phyloP scores from a whole-genome alignment of 2,329 filamentous ascomycete genomes.

The Blastomyces emzantsi region DNA sequence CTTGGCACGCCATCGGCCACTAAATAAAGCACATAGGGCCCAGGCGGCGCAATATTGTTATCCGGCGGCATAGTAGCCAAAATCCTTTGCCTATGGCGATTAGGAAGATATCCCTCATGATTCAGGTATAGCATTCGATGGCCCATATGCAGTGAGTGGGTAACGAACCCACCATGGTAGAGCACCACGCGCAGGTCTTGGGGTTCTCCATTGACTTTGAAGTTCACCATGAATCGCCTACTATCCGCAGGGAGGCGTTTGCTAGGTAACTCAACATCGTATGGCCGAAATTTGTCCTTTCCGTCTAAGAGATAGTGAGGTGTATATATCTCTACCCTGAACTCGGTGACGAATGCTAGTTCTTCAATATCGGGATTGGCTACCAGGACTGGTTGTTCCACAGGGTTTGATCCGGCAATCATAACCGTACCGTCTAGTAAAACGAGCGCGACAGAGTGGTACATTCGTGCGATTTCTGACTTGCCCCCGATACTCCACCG shows the following conservation, averaged over 20 bases:
- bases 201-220: slow-evolving; percentile 37
- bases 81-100: slow-evolving; percentile 35
- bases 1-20: slow-evolving; percentile 48
- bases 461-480: slow-evolving; percentile 43
- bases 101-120: slow-evolving; percentile 38
- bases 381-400: slow-evolving; percentile 47
- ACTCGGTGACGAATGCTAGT: slow-evolving; percentile 47
- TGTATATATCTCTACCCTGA: slow-evolving; percentile 53
- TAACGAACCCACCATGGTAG: slow-evolving; percentile 53
- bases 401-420: slow-evolving; percentile 52
- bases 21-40: slow-evolving; percentile 53
- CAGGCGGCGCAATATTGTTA: slow-evolving; percentile 48
- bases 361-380: slow-evolving; percentile 36
- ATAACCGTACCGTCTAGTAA: slow-evolving; percentile 52
- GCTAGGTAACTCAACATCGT: slow-evolving; percentile 38
- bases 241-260: slow-evolving; percentile 38
- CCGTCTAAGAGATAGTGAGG: slow-evolving; percentile 51
- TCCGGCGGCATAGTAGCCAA: slow-evolving; percentile 48
- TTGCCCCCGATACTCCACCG: slow-evolving; percentile 41
- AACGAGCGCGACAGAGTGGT: slow-evolving; percentile 53
- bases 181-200: slow-evolving; percentile 43
- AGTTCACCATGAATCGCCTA: slow-evolving; percentile 41
- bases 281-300: slow-evolving; percentile 42
- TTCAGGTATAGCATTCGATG: slow-evolving; percentile 51
- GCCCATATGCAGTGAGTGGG: slow-evolving; percentile 54